A percentile compares a stretch with the other conserved stretches of the same genome.
These are phyloP conservation scores for Sarocladium brachiariae DNA, from an alignment of 2,329 filamentous ascomycete genomes.

Conservation along the genomic window DNA sequence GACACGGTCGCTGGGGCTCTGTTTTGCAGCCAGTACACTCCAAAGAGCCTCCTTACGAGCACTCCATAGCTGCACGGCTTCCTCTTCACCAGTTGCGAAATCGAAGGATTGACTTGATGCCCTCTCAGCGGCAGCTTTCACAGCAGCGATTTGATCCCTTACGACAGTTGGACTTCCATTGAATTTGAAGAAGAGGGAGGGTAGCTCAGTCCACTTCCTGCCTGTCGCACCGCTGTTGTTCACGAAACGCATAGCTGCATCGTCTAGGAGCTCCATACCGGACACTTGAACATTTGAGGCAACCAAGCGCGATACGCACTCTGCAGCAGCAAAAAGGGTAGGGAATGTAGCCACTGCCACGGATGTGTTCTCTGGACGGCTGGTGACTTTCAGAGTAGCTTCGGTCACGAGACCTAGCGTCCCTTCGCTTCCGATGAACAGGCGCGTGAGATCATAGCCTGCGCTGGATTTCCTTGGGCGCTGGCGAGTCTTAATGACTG, in stretches of 20 bases:
- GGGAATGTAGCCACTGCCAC: constrained; percentile 56
- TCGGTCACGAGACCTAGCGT: constrained; percentile 75
- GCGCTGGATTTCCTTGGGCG: constrained; percentile 72
- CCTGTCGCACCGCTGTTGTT: too few relatives aligned
- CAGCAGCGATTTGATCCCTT: constrained; percentile 23
- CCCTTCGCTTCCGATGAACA: constrained; percentile 78
- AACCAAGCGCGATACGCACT: constrained; percentile 67
- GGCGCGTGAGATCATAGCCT: constrained; percentile 73
- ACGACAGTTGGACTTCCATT: constrained; percentile 44
- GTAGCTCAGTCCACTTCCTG: constrained; percentile 59
- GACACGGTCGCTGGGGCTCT: constrained; percentile 40
- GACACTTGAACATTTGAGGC: constrained; percentile 67
- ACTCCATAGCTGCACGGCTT: constrained; percentile 47
- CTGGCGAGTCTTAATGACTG: constrained; percentile 71
- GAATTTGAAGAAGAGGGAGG: constrained; percentile 68
- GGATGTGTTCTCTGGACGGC: constrained; percentile 59
- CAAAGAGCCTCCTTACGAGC: constrained; percentile 61
- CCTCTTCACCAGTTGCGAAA: constrained; percentile 41
- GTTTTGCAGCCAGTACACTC: constrained; percentile 51
- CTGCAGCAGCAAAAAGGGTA: constrained; percentile 53
- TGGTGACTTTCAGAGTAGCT: constrained; percentile 68
- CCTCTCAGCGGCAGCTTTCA: constrained; percentile 11
- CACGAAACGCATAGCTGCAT: too few relatives aligned
- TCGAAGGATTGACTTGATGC: constrained; percentile 48
- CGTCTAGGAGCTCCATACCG: constrained; percentile 73